Conservation (phyloP, 148 eudicot species). For the Rhododendron vialii region DNA sequence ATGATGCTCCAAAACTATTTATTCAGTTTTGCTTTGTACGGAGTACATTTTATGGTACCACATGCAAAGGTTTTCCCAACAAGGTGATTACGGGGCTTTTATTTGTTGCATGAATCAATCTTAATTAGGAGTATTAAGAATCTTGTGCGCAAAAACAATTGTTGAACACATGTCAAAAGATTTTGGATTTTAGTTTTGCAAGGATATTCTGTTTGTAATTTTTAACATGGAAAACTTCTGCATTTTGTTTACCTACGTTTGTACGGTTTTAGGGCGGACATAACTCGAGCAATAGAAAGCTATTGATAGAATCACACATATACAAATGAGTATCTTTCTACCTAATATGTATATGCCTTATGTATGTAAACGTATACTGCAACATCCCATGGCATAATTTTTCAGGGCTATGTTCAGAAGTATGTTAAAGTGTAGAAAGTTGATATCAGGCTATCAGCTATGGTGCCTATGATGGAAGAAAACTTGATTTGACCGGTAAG, state of each 20-base stretch:
- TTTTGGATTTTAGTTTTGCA: background rate
- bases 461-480: conserved; percentile 6
- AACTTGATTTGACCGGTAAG: conserved; percentile 12
- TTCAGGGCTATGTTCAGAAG: conserved; percentile 94
- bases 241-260: background rate
- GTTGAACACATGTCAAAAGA: background rate
- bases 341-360: background rate
- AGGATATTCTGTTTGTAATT: background rate
- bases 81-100: background rate
- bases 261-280: background rate
- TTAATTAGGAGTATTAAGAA: background rate
- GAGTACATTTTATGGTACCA: background rate
- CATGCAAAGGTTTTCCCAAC: background rate
- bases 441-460: conserved; percentile 16
- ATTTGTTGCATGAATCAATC: background rate
- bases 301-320: background rate
- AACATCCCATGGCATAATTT: conserved; percentile 4
- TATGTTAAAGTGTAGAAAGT: conserved; percentile 58
- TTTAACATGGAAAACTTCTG: background rate
- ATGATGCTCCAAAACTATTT: background rate
- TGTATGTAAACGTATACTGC: background rate
- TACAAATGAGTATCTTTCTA: background rate
- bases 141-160: background rate
- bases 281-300: background rate
- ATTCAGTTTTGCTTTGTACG: background rate